Conservation (phyloP, 1,284 basidiomycete species). For the Psilocybe mexicana region DNA sequence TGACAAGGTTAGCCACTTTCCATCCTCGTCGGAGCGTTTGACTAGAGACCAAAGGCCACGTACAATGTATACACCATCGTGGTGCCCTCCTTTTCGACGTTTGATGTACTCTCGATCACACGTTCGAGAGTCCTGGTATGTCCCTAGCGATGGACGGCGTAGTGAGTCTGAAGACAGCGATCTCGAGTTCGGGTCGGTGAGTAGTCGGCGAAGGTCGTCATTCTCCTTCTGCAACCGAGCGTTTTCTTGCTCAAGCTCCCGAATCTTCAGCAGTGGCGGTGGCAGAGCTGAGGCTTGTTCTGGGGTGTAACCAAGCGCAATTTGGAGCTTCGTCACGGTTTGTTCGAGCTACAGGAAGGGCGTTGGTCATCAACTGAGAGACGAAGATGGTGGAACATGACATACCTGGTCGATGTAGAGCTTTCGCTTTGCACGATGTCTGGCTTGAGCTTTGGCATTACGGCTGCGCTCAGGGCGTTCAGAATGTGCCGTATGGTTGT, state of each 20-base stretch:
- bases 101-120: slow-evolving; percentile 62
- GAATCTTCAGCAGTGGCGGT: slow-evolving; percentile 67
- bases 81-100: slow-evolving; percentile 50
- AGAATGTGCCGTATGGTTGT: slow-evolving; percentile 38
- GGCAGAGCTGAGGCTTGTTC: slow-evolving; percentile 71
- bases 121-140: slow-evolving; percentile 43
- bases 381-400: background rate
- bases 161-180: slow-evolving; percentile 36
- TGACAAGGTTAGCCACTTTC: background rate
- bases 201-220: slow-evolving; percentile 63
- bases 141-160: slow-evolving; percentile 42
- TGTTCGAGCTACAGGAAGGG: slow-evolving; percentile 62
- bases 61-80: slow-evolving; percentile 62
- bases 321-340: slow-evolving; percentile 78
- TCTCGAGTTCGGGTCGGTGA: slow-evolving; percentile 41
- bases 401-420: slow-evolving; percentile 86
- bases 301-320: slow-evolving; percentile 63
- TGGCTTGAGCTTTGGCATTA: slow-evolving; percentile 87
- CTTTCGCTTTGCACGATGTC: slow-evolving; percentile 90
- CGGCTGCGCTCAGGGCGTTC: slow-evolving; percentile 77
- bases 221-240: slow-evolving; percentile 65
- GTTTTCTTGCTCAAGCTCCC: slow-evolving; percentile 78
- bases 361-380: background rate
- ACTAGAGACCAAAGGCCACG: slow-evolving; percentile 12
- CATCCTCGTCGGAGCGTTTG: background rate